Base-by-base conservation (phyloP, 2,329 filamentous ascomycete species). In the Penicillium thymicola region DNA sequence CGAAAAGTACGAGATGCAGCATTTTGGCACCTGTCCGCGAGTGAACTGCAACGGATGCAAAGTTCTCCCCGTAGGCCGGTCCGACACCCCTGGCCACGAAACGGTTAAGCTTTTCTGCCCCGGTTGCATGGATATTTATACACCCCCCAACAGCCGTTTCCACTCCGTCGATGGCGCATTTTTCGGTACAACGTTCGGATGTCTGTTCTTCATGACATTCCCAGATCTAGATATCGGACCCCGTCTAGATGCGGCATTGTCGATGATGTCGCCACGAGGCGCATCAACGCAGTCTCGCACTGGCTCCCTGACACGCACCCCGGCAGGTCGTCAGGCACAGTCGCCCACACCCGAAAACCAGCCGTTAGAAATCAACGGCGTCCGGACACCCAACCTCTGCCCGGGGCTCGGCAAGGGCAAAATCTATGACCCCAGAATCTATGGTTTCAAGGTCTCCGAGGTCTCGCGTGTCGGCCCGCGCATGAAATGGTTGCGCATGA, bases 61-160 rank as follows among this genome's bases (percentile, higher is more conserved):
- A 68, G 94, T 96, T 14, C 83, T 99, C 5, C 94, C 94, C 1
- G 93, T 99, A 21, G 94, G 94, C 37, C 84, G 94, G 59, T 96
- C 91, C 57, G 94, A 99, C 75, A 94, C 93, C 46, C 93, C 94
- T 0, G 94, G 94, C 62, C 89, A 96, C 74, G 93, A 99, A 70
- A 99, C 94, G 0, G 94, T 99, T 70, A 99, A 99, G 79, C 85
- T 99, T 23, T 99, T 97, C 79, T 99, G 94, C 73, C 94, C 94
- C 2, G 92, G 90, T 60, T 99, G 94, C 76, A 85, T 97, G 64
- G 94, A 99, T 72, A 90, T 97, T 68, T 99, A 97, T 75, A 94
- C 94, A 0, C 94, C 94, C 4, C 94, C 94, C 40, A 99, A 97
- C 79, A 96, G 91, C 69, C 86, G 94, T 21, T 99, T 97, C 73